Conservation (phyloP, 164 flowering plant species). For the Annona cherimola region DNA sequence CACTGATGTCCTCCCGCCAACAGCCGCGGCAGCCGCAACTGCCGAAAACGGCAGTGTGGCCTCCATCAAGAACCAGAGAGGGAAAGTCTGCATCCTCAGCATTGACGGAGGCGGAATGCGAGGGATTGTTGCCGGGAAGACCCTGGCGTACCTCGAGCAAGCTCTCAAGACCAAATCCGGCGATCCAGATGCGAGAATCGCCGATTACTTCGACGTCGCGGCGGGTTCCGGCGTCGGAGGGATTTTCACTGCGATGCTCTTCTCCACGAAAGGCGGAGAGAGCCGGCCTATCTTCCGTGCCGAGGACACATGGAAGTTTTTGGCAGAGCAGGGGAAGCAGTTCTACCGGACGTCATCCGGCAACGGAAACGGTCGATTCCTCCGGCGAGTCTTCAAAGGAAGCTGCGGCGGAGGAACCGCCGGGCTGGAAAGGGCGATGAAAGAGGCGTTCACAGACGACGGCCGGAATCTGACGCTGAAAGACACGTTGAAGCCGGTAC, state of each 20-base stretch:
- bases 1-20: background rate
- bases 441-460: conserved; percentile 44
- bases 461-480: conserved; percentile 55
- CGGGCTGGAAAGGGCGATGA: conserved; percentile 54
- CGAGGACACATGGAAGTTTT: conserved; percentile 76
- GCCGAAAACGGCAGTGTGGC: conserved; percentile 9
- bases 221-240: conserved; percentile 94
- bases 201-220: conserved; percentile 90
- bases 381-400: conserved; percentile 30
- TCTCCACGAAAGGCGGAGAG: conserved; percentile 41
- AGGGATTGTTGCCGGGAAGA: conserved; percentile 69
- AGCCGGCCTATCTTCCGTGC: conserved; percentile 59
- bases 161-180: conserved; percentile 67
- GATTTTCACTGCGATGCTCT: conserved; percentile 86
- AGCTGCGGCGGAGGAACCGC: conserved; percentile 24
- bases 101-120: conserved; percentile 91
- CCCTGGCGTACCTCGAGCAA: conserved; percentile 70
- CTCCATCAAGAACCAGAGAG: conserved; percentile 70
- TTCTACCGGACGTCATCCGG: conserved; percentile 18
- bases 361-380: conserved; percentile 16
- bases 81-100: conserved; percentile 77
- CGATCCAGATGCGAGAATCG: conserved; percentile 72
- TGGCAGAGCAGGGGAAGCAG: conserved; percentile 49
- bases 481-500: conserved; percentile 82
- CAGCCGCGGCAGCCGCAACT: conserved; percentile 1